Percentiles rank a stretch among this genome's conserved stretches.
Evolutionary conservation across 106 monocot species (phyloP).

Genomic region (Cymbidium sinense): DNA sequence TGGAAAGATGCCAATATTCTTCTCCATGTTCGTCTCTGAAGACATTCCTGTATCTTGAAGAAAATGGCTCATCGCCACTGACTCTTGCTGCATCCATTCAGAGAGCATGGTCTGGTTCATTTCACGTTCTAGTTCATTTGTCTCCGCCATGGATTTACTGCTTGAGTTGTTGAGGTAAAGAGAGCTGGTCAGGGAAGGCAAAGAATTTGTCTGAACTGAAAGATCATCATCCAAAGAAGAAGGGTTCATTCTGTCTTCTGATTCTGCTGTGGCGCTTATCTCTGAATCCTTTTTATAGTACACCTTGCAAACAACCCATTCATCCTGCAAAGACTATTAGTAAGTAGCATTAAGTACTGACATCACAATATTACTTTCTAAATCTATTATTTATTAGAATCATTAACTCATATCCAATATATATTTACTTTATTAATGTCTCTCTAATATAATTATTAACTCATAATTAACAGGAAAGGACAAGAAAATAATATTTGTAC

Average conservation of each 20-base stretch:
- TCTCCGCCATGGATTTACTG: background rate
- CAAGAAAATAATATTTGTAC: background rate
- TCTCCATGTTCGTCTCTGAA: background rate
- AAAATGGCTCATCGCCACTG: background rate
- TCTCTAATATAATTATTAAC: background rate
- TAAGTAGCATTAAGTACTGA: background rate
- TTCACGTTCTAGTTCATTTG: background rate
- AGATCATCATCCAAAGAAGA: background rate
- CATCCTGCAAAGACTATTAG: background rate
- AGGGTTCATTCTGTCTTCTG: background rate
- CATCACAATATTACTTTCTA: no score
- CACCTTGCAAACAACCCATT: constrained; percentile 3
- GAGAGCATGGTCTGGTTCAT: background rate
- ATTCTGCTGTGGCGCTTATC: background rate
- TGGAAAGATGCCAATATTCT: background rate
- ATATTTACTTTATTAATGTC: no score
- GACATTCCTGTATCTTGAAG: background rate
- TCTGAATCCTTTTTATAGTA: background rate
- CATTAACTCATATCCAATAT: no score
- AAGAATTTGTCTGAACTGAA: background rate
- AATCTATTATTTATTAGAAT: no score
- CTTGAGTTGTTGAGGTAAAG: background rate
- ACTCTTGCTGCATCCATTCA: background rate
- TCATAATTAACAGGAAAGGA: background rate
- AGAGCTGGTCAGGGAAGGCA: background rate